Conservation (phyloP, 2,329 filamentous ascomycete genomes). For the Dactylellina haptotyla region DNA sequence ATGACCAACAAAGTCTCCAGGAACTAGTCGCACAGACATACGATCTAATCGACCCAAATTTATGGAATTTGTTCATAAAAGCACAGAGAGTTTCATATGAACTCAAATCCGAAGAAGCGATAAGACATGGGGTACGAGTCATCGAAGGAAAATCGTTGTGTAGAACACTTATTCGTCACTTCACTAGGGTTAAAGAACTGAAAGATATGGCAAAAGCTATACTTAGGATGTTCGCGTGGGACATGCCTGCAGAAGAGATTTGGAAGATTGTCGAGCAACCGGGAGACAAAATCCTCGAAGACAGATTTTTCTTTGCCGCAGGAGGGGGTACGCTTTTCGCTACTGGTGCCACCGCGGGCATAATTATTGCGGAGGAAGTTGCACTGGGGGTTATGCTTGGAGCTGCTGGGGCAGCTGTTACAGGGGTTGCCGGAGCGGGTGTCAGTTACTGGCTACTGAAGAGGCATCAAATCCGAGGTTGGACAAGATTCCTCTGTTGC, state of each 20-base stretch:
- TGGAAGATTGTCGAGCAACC: constrained; percentile 9
- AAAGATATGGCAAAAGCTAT: constrained; percentile 14
- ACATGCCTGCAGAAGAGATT: neutral
- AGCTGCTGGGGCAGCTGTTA: neutral
- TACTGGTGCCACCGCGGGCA: neutral
- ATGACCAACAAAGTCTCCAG: constrained; percentile 11
- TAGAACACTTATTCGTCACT: constrained; percentile 3
- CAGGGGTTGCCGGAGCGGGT: neutral
- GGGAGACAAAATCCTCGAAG: neutral
- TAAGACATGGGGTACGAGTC: constrained; percentile 10
- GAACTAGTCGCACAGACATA: constrained; percentile 13
- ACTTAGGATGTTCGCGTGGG: constrained; percentile 29
- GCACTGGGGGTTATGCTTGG: neutral
- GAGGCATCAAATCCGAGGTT: constrained; percentile 17
- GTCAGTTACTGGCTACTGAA: constrained; percentile 19
- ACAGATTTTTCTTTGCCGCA: neutral
- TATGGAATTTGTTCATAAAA: constrained; percentile 7
- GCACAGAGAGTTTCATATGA: constrained; percentile 15
- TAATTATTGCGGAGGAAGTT: constrained; percentile 1
- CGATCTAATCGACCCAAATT: constrained; percentile 3
- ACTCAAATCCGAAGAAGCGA: constrained; percentile 5
- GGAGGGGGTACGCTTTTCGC: neutral
- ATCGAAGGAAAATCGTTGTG: constrained; percentile 17
- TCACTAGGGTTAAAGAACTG: neutral
- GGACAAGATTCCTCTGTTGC: constrained; percentile 20